A percentile compares a stretch with the other conserved stretches of the same genome.
These are phyloP conservation scores for Schizophyllum commune DNA, from an alignment of 1,284 basidiomycete species.

Conservation along the genomic window DNA sequence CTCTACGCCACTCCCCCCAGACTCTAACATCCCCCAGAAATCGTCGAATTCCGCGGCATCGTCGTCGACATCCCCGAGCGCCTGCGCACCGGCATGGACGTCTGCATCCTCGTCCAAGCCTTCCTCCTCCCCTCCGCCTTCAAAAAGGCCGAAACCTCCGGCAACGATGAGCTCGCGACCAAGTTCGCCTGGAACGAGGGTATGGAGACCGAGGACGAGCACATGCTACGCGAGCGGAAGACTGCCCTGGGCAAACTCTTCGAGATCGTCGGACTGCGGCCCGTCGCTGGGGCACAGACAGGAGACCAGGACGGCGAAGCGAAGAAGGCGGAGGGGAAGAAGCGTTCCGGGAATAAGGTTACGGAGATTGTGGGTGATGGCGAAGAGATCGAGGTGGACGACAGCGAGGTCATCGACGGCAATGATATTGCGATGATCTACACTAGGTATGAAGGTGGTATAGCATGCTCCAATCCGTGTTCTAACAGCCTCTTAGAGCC, in stretches of 20 bases:
- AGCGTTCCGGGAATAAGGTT: constrained; percentile 27
- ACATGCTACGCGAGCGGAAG: constrained; percentile 70
- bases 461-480: not conserved
- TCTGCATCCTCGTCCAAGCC: constrained; percentile 63
- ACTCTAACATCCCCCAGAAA: constrained; percentile 29
- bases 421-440: constrained; percentile 79
- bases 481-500: constrained; percentile 36
- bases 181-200: constrained; percentile 57
- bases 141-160: constrained; percentile 31
- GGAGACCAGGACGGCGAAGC: constrained; percentile 7
- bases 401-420: constrained; percentile 71
- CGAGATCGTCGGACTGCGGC: constrained; percentile 53
- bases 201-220: constrained; percentile 69
- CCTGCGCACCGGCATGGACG: constrained; percentile 58
- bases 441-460: constrained; percentile 20
- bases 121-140: constrained; percentile 65
- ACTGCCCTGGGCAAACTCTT: constrained; percentile 58
- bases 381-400: constrained; percentile 66
- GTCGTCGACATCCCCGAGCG: constrained; percentile 66
- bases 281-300: constrained; percentile 35
- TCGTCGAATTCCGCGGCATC: constrained; percentile 54
- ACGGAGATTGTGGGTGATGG: constrained; percentile 59
- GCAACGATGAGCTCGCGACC: constrained; percentile 23
- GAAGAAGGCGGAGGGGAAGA: constrained; percentile 25
- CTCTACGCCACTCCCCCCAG: not conserved